Evolutionary conservation across 2,329 filamentous ascomycete genomes (phyloP).

Genomic region (Claviceps cyperi): DNA sequence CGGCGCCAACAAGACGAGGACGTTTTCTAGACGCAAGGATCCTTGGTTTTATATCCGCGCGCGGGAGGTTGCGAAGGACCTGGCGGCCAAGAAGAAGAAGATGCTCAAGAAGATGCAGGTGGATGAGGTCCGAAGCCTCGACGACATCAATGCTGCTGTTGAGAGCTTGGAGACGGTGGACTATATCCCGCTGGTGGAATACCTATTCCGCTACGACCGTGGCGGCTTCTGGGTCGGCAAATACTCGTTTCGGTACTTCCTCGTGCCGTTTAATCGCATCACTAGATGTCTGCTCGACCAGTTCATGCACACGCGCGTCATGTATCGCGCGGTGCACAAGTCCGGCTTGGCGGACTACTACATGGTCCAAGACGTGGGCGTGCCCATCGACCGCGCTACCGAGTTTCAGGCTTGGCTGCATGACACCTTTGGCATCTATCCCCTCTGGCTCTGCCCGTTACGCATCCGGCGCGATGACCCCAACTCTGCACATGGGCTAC

Average conservation of each 20-base stretch:
- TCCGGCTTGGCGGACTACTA: constrained; percentile 50
- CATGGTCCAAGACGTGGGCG: constrained; percentile 53
- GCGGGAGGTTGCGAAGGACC: constrained; percentile 34
- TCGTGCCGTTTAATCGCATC: constrained; percentile 43
- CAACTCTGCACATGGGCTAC: constrained; percentile 30
- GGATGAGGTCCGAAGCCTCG: neutral
- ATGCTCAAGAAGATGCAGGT: constrained; percentile 19
- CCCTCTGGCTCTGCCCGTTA: constrained; percentile 45
- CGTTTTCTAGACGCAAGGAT: constrained; percentile 43
- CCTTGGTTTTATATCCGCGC: constrained; percentile 69
- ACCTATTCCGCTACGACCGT: constrained; percentile 64
- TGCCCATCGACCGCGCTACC: constrained; percentile 39
- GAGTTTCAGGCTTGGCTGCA: constrained; percentile 37
- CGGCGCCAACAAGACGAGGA: constrained; percentile 32
- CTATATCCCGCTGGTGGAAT: constrained; percentile 54
- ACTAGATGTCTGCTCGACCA: constrained; percentile 57
- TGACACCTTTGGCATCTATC: constrained; percentile 40
- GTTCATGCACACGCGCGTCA: constrained; percentile 59
- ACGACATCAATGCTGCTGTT: constrained; percentile 4
- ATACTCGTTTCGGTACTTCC: constrained; percentile 46
- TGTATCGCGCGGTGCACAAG: constrained; percentile 57
- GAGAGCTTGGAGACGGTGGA: constrained; percentile 28
- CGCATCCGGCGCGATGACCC: constrained; percentile 22
- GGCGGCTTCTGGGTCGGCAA: constrained; percentile 61
- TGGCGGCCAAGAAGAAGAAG: constrained; percentile 21